Conservation (phyloP, 2,329 filamentous ascomycete species). For the Aspergillus pseudonomiae region DNA sequence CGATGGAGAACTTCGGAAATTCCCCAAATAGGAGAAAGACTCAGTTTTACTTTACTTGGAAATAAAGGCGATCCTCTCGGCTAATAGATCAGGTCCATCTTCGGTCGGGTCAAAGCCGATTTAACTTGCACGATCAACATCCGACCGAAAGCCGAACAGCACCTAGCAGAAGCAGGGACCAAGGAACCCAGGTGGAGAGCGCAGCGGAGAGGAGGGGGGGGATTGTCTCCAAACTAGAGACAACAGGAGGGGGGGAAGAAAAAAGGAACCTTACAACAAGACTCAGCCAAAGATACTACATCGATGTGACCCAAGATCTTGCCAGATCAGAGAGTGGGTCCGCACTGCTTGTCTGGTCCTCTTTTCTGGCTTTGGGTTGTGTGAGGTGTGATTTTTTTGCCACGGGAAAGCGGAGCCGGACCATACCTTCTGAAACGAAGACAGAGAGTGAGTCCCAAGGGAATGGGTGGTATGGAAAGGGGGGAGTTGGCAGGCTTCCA, state of each 20-base stretch:
- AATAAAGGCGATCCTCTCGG: neutral
- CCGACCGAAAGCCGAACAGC: neutral
- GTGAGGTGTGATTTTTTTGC: neutral
- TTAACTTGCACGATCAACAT: neutral
- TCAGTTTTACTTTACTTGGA: no score
- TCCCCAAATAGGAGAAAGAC: neutral
- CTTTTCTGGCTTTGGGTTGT: neutral
- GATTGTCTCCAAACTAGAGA: neutral
- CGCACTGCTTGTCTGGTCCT: neutral
- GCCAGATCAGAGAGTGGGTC: neutral
- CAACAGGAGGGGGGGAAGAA: no score
- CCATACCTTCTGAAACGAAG: neutral
- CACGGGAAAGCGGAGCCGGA: neutral
- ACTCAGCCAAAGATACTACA: conserved; percentile 1
- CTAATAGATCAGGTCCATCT: neutral
- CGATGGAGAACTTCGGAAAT: no score
- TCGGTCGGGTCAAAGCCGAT: neutral
- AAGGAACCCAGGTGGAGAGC: neutral
- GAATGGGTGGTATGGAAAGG: neutral
- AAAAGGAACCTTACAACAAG: no score
- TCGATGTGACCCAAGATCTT: conserved; percentile 5
- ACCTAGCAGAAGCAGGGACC: neutral
- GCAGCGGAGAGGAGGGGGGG: neutral
- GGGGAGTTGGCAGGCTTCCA: neutral
- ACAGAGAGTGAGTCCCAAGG: neutral